phyloP scores from a whole-genome alignment of 2,329 filamentous ascomycete genomes.

The Botrytis byssoidea region DNA sequence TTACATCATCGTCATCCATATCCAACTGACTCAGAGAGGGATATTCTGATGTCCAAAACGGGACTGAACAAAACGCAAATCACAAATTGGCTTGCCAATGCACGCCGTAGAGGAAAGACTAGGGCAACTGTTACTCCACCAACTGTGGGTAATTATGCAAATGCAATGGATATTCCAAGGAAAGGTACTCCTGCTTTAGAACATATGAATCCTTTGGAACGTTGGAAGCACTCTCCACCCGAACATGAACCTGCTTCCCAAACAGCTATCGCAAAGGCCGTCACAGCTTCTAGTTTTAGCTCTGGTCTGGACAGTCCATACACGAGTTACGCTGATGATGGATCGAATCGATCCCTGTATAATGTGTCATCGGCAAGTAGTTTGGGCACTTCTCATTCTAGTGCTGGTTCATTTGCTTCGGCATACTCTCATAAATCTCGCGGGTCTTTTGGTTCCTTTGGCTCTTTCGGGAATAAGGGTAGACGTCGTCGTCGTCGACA shows the following conservation, averaged over 20 bases:
- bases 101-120: conserved; percentile 77
- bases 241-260: conserved; percentile 67
- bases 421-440: conserved; percentile 58
- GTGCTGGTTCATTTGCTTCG: conserved; percentile 56
- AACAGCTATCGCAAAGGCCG: conserved; percentile 61
- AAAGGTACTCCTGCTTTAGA: conserved; percentile 53
- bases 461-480: conserved; percentile 35
- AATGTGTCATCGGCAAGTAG: conserved; percentile 61
- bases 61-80: conserved; percentile 82
- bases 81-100: conserved; percentile 90
- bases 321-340: conserved; percentile 57
- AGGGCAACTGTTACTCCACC: conserved; percentile 68
- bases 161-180: conserved; percentile 72
- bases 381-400: conserved; percentile 60
- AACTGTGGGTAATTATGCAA: conserved; percentile 56
- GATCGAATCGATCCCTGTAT: conserved; percentile 56
- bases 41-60: conserved; percentile 72
- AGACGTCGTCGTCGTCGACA: conserved; percentile 36
- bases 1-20: conserved; percentile 82
- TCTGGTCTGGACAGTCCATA: conserved; percentile 58
- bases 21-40: conserved; percentile 83
- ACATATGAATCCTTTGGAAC: conserved; percentile 62
- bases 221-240: conserved; percentile 68
- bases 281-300: conserved; percentile 50
- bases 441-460: conserved; percentile 48